Base-by-base conservation (phyloP, 2,329 filamentous ascomycete genomes). In the Verticillium longisporum region DNA sequence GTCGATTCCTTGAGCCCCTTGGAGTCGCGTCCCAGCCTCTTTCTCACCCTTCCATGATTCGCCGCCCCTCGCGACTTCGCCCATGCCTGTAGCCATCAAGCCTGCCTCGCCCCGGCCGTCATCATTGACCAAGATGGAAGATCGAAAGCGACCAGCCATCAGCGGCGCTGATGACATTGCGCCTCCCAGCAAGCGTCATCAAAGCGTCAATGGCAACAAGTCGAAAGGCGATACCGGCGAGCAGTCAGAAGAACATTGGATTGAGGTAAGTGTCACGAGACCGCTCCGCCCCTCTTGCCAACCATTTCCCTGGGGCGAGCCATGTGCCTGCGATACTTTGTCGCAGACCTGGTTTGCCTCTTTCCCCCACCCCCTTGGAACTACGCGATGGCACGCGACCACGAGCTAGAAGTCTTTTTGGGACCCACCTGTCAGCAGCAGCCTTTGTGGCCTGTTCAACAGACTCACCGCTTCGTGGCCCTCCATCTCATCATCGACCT, bases 61-160 rank as follows among this genome's bases (percentile, higher is more conserved):
- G 66, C 70, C 71, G 71, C 70, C 68, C 68, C 72, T 50, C 68
- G 58, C 61, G 66, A 63, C 60, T 60, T 57, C 83, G 88, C 90
- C 92, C 84, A 96, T 96, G 91, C 88, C 88, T 88, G 85, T 90
- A 85, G 87, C 90, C 80, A 89, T 90, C 79, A 84, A 86, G 69
- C 83, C 83, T 75, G 83, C 88, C 77, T 77, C 79, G 73, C 83
- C 88, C 83, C 86, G 87, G 85, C 86, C 90, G 82, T 89, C 91
- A 80, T 88, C 88, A 84, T 83, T 91, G 79, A 82, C 87, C 82
- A 97, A 95, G 86, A 99, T 98, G 94, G 95, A 99, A 85, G 95
- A 98, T 83, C 92, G 95, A 86, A 99, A 99, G 86, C 88, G 95
- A 86, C 90, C 92, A 73, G 91, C 92, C 73, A 84, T 89, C 69